phyloP scores from a whole-genome alignment of 441 rosid species.

The Bocquillonia castaneifolia region DNA sequence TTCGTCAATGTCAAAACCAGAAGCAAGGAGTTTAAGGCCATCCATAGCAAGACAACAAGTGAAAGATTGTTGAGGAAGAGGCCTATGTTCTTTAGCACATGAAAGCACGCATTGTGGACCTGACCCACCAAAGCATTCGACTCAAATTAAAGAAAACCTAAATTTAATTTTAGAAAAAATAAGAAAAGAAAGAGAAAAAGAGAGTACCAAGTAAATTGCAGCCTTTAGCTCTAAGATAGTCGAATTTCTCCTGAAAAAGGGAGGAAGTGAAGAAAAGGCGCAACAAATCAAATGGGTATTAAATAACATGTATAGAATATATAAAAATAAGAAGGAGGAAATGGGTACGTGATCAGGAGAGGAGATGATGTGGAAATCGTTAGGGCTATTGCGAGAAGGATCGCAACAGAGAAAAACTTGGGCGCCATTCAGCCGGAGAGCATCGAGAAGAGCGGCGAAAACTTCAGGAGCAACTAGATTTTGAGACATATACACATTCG shows the following conservation, averaged over 20 bases:
- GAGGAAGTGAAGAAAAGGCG: background rate
- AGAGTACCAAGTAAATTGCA: slow-evolving; percentile 75
- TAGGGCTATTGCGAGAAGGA: slow-evolving; percentile 67
- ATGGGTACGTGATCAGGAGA: slow-evolving; percentile 61
- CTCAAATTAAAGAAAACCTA: background rate
- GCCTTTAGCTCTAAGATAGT: slow-evolving; percentile 75
- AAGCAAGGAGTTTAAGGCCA: slow-evolving; percentile 79
- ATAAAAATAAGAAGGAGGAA: background rate
- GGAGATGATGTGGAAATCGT: slow-evolving; percentile 79
- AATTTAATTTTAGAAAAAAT: background rate
- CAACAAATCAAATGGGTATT: background rate
- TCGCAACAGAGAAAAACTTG: slow-evolving; percentile 87
- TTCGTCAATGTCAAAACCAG: slow-evolving; percentile 81
- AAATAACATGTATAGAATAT: background rate
- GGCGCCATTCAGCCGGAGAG: slow-evolving; percentile 81
- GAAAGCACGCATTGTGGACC: slow-evolving; percentile 96
- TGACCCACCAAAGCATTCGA: slow-evolving; percentile 24
- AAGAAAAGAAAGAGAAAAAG: background rate
- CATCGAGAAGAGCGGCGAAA: slow-evolving; percentile 80
- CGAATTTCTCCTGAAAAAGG: slow-evolving; percentile 74
- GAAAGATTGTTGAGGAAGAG: slow-evolving; percentile 66
- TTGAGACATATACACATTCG: slow-evolving; percentile 78
- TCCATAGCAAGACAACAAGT: slow-evolving; percentile 98
- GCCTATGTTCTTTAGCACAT: slow-evolving; percentile 77
- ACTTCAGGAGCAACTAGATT: slow-evolving; percentile 87